Evolutionary conservation across 768 basidiomycete genomes (phyloP).

Genomic region (Lactarius tabidus): DNA sequence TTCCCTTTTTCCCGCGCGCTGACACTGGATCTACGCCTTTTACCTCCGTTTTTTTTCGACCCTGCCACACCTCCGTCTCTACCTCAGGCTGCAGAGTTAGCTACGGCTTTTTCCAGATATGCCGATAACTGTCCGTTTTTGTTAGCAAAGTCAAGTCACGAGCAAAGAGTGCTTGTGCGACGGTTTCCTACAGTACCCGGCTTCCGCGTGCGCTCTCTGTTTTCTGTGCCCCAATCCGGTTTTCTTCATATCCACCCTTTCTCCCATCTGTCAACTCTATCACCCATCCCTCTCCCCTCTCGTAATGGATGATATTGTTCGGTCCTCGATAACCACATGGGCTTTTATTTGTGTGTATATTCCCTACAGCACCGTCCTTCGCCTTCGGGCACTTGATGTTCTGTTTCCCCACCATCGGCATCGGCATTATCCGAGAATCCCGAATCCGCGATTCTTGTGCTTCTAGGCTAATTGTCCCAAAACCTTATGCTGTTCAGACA

Average conservation of each 20-base stretch:
- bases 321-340: neutral
- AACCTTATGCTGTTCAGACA: neutral
- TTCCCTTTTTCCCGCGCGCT: neutral
- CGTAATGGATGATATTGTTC: neutral
- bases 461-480: slow-evolving; percentile 1
- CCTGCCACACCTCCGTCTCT: neutral
- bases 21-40: neutral
- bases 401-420: neutral
- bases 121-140: neutral
- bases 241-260: neutral
- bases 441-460: slow-evolving; percentile 3
- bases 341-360: neutral
- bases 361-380: neutral
- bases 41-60: neutral
- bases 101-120: neutral
- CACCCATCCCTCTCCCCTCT: neutral
- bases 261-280: neutral
- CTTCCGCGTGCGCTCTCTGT: neutral
- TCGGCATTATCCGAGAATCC: slow-evolving; percentile 10
- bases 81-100: neutral
- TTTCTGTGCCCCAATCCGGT: neutral
- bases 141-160: neutral
- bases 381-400: neutral
- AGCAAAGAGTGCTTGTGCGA: neutral
- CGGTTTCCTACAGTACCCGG: neutral